Conservation (phyloP, 176 grass and related monocot genomes). For the Typha latifolia region DNA sequence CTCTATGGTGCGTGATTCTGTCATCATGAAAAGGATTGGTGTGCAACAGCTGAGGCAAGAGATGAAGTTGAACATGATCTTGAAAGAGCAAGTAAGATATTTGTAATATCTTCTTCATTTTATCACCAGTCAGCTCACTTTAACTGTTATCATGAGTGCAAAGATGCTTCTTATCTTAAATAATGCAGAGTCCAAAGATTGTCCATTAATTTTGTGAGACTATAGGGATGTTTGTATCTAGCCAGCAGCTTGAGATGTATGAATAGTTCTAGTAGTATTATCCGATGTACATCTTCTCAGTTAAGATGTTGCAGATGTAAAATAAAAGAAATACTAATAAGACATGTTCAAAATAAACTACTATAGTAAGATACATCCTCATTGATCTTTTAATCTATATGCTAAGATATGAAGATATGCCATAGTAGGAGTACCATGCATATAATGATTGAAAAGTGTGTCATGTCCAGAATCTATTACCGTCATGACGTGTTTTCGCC, state of each 20-base stretch:
- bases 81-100: slow-evolving; percentile 68
- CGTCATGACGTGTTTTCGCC: too few relatives aligned
- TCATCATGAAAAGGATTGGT: slow-evolving; percentile 56
- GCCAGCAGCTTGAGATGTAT: not conserved
- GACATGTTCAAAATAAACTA: too few relatives aligned
- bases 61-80: slow-evolving; percentile 42
- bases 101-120: not conserved
- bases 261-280: not conserved
- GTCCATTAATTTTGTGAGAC: not conserved
- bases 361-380: too few relatives aligned
- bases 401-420: too few relatives aligned
- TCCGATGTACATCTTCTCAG: not conserved
- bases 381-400: too few relatives aligned
- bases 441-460: too few relatives aligned
- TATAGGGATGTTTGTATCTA: not conserved
- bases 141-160: not conserved
- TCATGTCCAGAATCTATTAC: too few relatives aligned
- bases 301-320: not conserved
- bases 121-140: not conserved
- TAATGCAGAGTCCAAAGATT: not conserved
- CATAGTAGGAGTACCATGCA: too few relatives aligned
- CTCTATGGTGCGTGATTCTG: slow-evolving; percentile 44
- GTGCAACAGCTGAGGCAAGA: slow-evolving; percentile 43
- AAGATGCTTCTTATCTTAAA: too few relatives aligned
- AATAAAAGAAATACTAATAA: not conserved